Conservation (phyloP, 1,139 yeast genomes). For the Yamadazyma atlantica region DNA sequence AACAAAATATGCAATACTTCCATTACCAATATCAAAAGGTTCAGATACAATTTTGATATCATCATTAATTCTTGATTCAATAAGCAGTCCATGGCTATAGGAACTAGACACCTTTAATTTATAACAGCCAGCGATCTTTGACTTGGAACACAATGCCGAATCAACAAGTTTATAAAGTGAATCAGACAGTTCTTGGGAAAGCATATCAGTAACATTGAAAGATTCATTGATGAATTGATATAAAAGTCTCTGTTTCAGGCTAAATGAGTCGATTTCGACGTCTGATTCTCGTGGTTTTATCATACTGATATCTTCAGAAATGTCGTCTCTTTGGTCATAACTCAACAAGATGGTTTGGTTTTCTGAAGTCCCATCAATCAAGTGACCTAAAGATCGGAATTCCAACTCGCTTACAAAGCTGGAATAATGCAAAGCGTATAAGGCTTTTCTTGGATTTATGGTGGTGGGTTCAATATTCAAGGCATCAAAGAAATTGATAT, state of each 20-base stretch:
- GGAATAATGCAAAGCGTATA: slow-evolving; percentile 68
- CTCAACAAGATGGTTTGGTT: slow-evolving; percentile 63
- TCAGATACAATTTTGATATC: slow-evolving; percentile 47
- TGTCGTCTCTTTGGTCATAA: slow-evolving; percentile 40
- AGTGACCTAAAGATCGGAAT: slow-evolving; percentile 55
- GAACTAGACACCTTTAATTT: slow-evolving; percentile 45
- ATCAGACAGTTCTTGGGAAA: slow-evolving; percentile 6
- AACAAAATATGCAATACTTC: slow-evolving; percentile 62
- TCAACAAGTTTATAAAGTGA: slow-evolving; percentile 21
- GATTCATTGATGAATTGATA: slow-evolving; percentile 70
- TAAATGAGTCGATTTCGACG: slow-evolving; percentile 21
- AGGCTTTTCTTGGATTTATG: slow-evolving; percentile 70
- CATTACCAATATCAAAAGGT: slow-evolving; percentile 41
- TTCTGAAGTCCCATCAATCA: slow-evolving; percentile 53
- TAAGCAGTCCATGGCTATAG: slow-evolving; percentile 30
- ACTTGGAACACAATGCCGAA: slow-evolving; percentile 35
- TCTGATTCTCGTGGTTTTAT: background rate
- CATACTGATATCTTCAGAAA: slow-evolving; percentile 23
- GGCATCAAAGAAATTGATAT: slow-evolving; percentile 28
- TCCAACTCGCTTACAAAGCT: slow-evolving; percentile 69
- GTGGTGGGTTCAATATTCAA: slow-evolving; percentile 28
- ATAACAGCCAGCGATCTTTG: slow-evolving; percentile 42
- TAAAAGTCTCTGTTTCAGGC: slow-evolving; percentile 39
- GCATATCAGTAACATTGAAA: slow-evolving; percentile 26
- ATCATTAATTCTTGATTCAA: slow-evolving; percentile 35